Evolutionary conservation across 306 rosid genomes (phyloP).

Genomic region (Begonia peltatifolia): DNA sequence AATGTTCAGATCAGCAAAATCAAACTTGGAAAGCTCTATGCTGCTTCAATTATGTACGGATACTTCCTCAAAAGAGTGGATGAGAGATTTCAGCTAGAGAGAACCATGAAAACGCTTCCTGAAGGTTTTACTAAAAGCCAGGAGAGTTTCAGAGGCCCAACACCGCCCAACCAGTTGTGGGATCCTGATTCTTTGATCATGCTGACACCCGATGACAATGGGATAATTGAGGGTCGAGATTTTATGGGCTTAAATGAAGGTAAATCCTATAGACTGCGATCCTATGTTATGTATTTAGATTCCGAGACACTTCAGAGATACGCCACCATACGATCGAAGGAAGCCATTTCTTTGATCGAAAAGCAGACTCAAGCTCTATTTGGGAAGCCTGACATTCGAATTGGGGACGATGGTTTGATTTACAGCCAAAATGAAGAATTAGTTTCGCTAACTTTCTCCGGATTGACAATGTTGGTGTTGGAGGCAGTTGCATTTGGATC

Average conservation of each 20-base stretch:
- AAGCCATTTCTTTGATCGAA: conserved; percentile 85
- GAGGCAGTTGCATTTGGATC: conserved; percentile 90
- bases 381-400: conserved; percentile 62
- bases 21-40: conserved; percentile 86
- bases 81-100: conserved; percentile 84
- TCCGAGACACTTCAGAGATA: conserved; percentile 75
- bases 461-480: conserved; percentile 68
- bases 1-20: conserved; percentile 74
- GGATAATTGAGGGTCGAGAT: conserved; percentile 16
- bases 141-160: conserved; percentile 26
- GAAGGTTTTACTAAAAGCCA: conserved; percentile 34
- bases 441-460: conserved; percentile 45
- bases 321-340: conserved; percentile 75
- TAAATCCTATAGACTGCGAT: conserved; percentile 37
- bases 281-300: conserved; percentile 82
- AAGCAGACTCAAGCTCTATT: conserved; percentile 90
- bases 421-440: conserved; percentile 50
- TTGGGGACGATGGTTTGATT: conserved; percentile 58
- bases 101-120: conserved; percentile 69
- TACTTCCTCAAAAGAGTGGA: conserved; percentile 90
- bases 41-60: conserved; percentile 96
- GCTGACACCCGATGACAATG: conserved; percentile 33
- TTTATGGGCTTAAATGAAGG: conserved; percentile 19
- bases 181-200: conserved; percentile 77
- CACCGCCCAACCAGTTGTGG: conserved; percentile 62